Conservation (phyloP, 2,329 filamentous ascomycete genomes). For the Amesomyces nigricolor region DNA sequence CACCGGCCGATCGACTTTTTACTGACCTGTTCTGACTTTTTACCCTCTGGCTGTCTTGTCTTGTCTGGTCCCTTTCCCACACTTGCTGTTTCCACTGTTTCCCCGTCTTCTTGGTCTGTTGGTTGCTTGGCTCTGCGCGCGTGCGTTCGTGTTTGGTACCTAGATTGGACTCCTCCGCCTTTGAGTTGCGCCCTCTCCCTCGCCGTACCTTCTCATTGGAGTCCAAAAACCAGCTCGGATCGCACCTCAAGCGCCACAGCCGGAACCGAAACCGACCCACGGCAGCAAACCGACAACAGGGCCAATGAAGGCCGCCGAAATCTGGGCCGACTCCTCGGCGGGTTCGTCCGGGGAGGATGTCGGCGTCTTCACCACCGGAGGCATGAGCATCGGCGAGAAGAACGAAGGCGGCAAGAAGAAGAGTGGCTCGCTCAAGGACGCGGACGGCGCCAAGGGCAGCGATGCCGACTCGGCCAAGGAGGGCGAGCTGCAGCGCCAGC, state of each 20-base stretch:
- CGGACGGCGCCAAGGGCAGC: background rate
- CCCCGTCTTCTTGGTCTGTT: background rate
- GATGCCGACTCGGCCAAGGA: slow-evolving; percentile 17
- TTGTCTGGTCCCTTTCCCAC: background rate
- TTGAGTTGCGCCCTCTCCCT: no score
- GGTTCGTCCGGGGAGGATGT: slow-evolving; percentile 8
- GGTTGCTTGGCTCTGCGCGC: background rate
- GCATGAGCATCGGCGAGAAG: slow-evolving; percentile 6
- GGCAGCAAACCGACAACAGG: background rate
- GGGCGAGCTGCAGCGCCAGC: slow-evolving; percentile 22
- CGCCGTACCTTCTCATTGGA: background rate
- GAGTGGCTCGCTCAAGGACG: background rate
- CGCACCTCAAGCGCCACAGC: no score
- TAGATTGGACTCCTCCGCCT: no score
- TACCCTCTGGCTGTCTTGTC: background rate
- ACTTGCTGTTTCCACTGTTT: slow-evolving; percentile 5
- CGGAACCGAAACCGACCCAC: background rate
- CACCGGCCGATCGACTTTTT: slow-evolving; percentile 1
- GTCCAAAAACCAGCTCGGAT: background rate
- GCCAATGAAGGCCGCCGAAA: slow-evolving; percentile 9
- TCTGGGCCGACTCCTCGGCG: slow-evolving; percentile 1
- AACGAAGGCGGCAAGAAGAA: background rate
- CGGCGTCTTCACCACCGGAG: background rate
- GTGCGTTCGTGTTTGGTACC: background rate
- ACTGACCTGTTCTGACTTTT: background rate